phyloP scores from a whole-genome alignment of 2,329 filamentous ascomycete genomes.

The Macroventuria anomochaeta region DNA sequence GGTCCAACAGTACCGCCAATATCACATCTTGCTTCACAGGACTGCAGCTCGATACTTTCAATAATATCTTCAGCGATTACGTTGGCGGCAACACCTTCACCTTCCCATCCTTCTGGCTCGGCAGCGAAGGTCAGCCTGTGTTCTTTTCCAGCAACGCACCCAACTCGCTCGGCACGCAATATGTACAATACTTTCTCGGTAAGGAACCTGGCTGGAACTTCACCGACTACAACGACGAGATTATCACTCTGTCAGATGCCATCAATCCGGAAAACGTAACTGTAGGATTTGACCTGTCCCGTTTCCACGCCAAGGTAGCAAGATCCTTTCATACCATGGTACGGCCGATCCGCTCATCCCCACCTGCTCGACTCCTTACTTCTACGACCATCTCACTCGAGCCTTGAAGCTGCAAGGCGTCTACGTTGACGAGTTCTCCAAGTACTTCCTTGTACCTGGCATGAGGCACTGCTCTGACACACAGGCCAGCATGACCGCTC shows the following conservation, averaged over 20 bases:
- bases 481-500: conserved; percentile 45
- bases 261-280: conserved; percentile 58
- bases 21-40: conserved; percentile 52
- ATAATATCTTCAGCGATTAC: conserved; percentile 53
- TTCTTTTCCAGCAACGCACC: conserved; percentile 49
- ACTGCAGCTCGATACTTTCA: conserved; percentile 52
- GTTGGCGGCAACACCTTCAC: conserved; percentile 51
- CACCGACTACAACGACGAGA: conserved; percentile 49
- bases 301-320: conserved; percentile 53
- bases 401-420: conserved; percentile 45
- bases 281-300: conserved; percentile 57
- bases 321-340: conserved; percentile 53
- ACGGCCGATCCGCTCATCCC: conserved; percentile 57
- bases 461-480: conserved; percentile 54
- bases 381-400: conserved; percentile 55
- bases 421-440: conserved; percentile 50
- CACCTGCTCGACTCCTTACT: conserved; percentile 59
- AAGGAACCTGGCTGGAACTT: conserved; percentile 49
- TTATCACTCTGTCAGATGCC: conserved; percentile 49
- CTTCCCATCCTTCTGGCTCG: conserved; percentile 50
- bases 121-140: conserved; percentile 48
- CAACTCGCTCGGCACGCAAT: conserved; percentile 48
- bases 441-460: conserved; percentile 54
- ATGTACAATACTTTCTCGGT: conserved; percentile 53
- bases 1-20: conserved; percentile 36